These are phyloP conservation scores for Panicum virgatum DNA, from an alignment of 202 grass and related monocot genomes.

Conservation along the genomic window DNA sequence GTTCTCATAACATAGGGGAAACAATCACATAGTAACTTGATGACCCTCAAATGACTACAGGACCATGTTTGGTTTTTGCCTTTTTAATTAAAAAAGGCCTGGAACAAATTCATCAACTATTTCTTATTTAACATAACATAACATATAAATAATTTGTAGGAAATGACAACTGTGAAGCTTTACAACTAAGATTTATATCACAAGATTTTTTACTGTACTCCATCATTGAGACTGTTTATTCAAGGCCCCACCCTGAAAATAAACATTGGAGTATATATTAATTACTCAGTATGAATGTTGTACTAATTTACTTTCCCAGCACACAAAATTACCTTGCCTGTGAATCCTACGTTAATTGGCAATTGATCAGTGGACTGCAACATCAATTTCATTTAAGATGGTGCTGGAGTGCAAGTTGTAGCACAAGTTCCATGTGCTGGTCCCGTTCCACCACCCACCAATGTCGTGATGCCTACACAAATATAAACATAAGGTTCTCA, in stretches of 20 bases:
- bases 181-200: not conserved
- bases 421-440: conserved; percentile 97
- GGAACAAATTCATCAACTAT: not conserved
- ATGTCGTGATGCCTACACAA: conserved; percentile 81
- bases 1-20: not conserved
- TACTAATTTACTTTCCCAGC: not conserved
- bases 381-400: conserved; percentile 92
- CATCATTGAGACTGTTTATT: not conserved
- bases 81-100: conserved; percentile 20
- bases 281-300: conserved; percentile 8
- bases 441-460: conserved; percentile 97
- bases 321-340: conserved; percentile 68
- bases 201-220: not conserved
- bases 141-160: conserved; percentile 12
- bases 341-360: conserved; percentile 92
- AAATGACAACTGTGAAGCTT: conserved; percentile 12
- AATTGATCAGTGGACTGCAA: conserved; percentile 91
- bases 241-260: not conserved
- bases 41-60: conserved; percentile 1
- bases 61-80: conserved; percentile 3
- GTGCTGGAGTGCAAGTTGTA: conserved; percentile 93
- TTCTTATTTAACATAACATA: not conserved
- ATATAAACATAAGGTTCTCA: conserved; percentile 26
- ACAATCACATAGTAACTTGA: not conserved
- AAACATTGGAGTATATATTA: not conserved